Percentiles rank a stretch among this genome's conserved stretches.
These are phyloP conservation scores for Leptodontidium sp. DNA, from an alignment of 2,329 filamentous ascomycete species.

Conservation along the genomic window DNA sequence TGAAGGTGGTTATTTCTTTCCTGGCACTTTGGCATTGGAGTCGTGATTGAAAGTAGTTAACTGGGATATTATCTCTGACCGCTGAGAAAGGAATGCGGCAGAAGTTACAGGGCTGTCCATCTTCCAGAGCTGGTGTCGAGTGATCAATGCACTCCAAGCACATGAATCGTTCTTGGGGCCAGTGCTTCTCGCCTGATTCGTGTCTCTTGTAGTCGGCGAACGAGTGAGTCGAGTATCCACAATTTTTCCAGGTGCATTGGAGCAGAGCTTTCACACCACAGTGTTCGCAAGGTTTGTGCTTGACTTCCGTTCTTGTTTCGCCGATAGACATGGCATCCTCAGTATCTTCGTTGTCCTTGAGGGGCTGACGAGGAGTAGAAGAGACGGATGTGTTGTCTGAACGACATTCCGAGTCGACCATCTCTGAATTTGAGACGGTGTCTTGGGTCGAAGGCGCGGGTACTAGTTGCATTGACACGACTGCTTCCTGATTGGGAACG, in stretches of 20 bases:
- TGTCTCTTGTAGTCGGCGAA: slow-evolving; percentile 34
- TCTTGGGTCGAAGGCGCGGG: not conserved
- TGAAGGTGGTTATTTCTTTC: slow-evolving; percentile 25
- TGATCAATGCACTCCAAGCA: slow-evolving; percentile 28
- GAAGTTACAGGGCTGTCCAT: slow-evolving; percentile 25
- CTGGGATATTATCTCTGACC: not conserved
- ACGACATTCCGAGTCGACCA: slow-evolving; percentile 16
- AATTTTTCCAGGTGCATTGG: slow-evolving; percentile 23
- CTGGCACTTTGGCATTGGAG: slow-evolving; percentile 26
- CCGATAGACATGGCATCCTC: not conserved
- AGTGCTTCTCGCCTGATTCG: slow-evolving; percentile 33
- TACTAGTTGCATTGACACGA: not conserved
- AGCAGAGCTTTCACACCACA: slow-evolving; percentile 21
- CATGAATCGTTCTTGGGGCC: slow-evolving; percentile 32
- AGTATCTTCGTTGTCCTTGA: not conserved
- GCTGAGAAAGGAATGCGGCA: slow-evolving; percentile 19
- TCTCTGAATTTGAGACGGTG: slow-evolving; percentile 10
- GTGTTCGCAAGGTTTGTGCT: slow-evolving; percentile 11
- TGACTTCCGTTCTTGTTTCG: not conserved
- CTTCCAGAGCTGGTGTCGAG: not conserved
- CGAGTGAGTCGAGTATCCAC: slow-evolving; percentile 20
- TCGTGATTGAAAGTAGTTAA: slow-evolving; percentile 28
- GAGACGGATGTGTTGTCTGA: slow-evolving; percentile 31
- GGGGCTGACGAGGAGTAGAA: slow-evolving; percentile 18
- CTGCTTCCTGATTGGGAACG: not conserved